Base-by-base conservation (phyloP, 2,329 filamentous ascomycete genomes). In the Drechslerella dactyloides region DNA sequence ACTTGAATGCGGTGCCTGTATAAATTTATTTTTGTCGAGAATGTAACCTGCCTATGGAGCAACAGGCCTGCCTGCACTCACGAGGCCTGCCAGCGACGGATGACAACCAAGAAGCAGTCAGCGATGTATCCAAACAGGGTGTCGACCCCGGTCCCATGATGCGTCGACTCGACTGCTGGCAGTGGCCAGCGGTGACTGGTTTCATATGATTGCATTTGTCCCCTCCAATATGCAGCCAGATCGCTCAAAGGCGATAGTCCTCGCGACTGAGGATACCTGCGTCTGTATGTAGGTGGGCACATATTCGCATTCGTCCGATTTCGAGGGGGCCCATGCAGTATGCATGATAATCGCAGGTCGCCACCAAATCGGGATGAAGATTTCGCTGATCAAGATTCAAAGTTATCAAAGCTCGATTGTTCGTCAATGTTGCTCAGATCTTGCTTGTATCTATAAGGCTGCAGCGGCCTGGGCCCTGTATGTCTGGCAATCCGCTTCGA, bases 11-110 rank as follows among this genome's bases (percentile, higher is more conserved):
- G n/a, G n/a, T n/a, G n/a, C n/a, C n/a, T n/a, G n/a, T n/a, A n/a
- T 6, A 17, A 4, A 42, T 42, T 30, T 30, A 33, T 53, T 48
- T 13, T 40, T 19, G 19, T 56, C 23, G 19, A 44, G 42, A 48
- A 63, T 69, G 58, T 55, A 58, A 70, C 66, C 48, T 55, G 54
- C 66, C 66, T 60, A 50, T 55, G 59, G 48, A 50, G n/a, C 54
- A 55, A 37, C 37, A n/a, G n/a, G n/a, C n/a, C 33, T n/a, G 24
- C 35, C 23, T 59, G 21, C 53, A 54, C 48, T 70, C 59, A 70
- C 66, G 66, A 44, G 66, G 58, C 50, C 44, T 8, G 21, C 11
- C 44, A 3, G 17, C 21, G 44, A 48, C 44, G 44, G 44, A 17
- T 48, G 19, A 48, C 44, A 19, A 19, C 11, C 17, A 10, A 48